A percentile compares a stretch with the other conserved stretches of the same genome.
Evolutionary conservation across 2,329 filamentous ascomycete genomes (phyloP).

Genomic region (Botrytis porri): DNA sequence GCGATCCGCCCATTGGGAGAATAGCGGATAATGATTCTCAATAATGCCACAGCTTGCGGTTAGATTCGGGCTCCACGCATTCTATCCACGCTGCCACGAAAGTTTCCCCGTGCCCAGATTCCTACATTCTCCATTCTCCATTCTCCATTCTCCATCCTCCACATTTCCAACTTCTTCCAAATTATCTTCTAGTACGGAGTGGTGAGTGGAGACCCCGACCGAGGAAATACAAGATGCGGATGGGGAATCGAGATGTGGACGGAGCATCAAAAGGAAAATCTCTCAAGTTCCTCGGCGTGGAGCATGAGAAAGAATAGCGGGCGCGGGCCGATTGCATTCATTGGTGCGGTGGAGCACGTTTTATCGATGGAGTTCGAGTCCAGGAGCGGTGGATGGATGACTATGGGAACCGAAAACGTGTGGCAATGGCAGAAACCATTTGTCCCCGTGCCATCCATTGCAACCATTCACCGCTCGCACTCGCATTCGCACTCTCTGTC

Average conservation of each 20-base stretch:
- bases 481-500: background rate
- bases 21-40: slow-evolving; percentile 3
- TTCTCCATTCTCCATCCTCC: slow-evolving; percentile 15
- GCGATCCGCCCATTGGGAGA: background rate
- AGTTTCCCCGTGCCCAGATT: slow-evolving; percentile 7
- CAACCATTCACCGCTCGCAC: background rate
- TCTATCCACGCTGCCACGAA: background rate
- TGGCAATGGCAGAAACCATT: background rate
- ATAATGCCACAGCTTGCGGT: background rate
- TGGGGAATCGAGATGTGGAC: background rate
- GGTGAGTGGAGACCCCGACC: background rate
- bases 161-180: background rate
- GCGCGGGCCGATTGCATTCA: slow-evolving; percentile 2
- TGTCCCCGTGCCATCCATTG: background rate
- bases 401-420: background rate
- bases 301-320: background rate
- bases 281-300: slow-evolving; percentile 9
- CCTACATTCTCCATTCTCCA: slow-evolving; percentile 16
- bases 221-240: slow-evolving; percentile 8
- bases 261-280: background rate
- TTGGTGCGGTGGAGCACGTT: slow-evolving; percentile 10
- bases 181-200: background rate
- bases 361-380: background rate
- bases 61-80: background rate
- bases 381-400: slow-evolving; percentile 4